Percentiles rank a stretch among this genome's conserved stretches.
Conservation (phyloP, 2,329 filamentous ascomycete species). For the Cladobotryum protrusum region DNA sequence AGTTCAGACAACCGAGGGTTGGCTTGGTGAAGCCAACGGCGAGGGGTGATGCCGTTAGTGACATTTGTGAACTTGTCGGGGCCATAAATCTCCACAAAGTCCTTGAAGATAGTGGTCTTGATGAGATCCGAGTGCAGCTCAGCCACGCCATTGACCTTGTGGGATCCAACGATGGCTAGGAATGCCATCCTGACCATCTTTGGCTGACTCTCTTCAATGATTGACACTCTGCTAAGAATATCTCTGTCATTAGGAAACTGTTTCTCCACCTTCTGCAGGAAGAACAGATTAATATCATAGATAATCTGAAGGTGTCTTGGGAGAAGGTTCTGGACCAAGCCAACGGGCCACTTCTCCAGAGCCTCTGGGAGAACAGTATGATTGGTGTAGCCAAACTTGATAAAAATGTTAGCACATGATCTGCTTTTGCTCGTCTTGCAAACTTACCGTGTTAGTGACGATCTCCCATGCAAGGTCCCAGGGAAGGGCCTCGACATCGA, state of each 20-base stretch:
- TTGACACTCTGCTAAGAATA: conserved; percentile 79
- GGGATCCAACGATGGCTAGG: conserved; percentile 90
- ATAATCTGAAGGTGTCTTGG: conserved; percentile 95
- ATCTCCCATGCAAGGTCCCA: conserved; percentile 92
- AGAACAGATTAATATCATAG: conserved; percentile 94
- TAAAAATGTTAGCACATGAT: not conserved
- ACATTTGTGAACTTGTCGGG: conserved; percentile 98
- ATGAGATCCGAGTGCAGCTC: conserved; percentile 97
- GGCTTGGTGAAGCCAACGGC: conserved; percentile 94
- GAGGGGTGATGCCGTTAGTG: conserved; percentile 94
- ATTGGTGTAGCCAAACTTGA: conserved; percentile 91
- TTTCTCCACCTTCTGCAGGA: conserved; percentile 86
- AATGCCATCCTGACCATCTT: conserved; percentile 99
- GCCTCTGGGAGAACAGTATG: conserved; percentile 97
- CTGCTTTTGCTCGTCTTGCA: too few species aligned
- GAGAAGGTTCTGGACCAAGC: conserved; percentile 83
- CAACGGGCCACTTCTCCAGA: conserved; percentile 96
- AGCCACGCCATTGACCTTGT: conserved; percentile 98
- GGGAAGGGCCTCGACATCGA: conserved; percentile 83
- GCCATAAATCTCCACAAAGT: conserved; percentile 92
- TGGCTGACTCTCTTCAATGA: conserved; percentile 92
- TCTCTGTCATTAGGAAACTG: conserved; percentile 86
- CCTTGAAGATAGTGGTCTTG: conserved; percentile 99
- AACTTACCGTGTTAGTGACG: conserved; percentile 57
- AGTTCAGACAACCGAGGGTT: conserved; percentile 88